Conservation (phyloP, 2,329 filamentous ascomycete species). For the Chaetomium olivaceum region DNA sequence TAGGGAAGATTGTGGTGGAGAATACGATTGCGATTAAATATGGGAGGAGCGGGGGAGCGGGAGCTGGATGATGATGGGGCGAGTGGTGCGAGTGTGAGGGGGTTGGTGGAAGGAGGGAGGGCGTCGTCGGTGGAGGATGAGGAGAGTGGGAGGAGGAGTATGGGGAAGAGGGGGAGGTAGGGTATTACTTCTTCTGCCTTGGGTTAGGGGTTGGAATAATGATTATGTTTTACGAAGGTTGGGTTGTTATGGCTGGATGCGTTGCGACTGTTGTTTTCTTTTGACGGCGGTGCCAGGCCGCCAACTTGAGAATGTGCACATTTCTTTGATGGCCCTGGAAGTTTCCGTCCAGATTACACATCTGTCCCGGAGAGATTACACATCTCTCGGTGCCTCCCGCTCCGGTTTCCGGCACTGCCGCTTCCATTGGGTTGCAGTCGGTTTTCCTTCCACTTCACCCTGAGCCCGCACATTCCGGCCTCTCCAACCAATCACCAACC, state of each 20-base stretch:
- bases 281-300: background rate
- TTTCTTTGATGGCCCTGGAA: background rate
- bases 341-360: background rate
- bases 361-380: too few species aligned
- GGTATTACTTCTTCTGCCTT: too few species aligned
- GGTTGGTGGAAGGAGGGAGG: conserved; percentile 16
- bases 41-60: conserved; percentile 3
- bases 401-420: background rate
- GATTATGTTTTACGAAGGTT: background rate
- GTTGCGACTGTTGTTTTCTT: too few species aligned
- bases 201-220: background rate
- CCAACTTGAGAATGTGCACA: background rate
- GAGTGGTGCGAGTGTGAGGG: conserved; percentile 23
- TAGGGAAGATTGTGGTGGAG: conserved; percentile 14
- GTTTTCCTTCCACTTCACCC: background rate
- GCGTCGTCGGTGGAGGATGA: conserved; percentile 9
- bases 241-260: background rate
- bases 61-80: conserved; percentile 5
- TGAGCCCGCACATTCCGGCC: background rate
- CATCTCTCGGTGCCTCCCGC: too few species aligned
- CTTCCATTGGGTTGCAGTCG: too few species aligned
- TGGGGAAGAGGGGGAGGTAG: background rate
- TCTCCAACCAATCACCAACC: background rate
- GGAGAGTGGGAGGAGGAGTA: background rate
- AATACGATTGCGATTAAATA: conserved; percentile 12